These are phyloP conservation scores for Rhododendron molle DNA, from an alignment of 148 eudicot genomes.

Conservation along the genomic window DNA sequence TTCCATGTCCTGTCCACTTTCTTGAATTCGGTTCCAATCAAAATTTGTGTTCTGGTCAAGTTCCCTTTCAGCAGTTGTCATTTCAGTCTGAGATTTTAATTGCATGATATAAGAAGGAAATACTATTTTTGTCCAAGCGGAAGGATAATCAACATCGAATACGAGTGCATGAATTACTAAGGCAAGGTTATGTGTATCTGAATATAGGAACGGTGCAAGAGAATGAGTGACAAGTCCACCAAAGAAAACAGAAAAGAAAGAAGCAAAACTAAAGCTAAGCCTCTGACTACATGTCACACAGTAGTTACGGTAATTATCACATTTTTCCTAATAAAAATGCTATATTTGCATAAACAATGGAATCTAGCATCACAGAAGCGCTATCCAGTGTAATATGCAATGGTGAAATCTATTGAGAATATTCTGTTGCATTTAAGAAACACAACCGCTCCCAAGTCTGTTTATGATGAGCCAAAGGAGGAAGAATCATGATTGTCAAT, in stretches of 20 bases:
- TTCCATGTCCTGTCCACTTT: conserved; percentile 81
- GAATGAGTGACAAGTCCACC: not conserved
- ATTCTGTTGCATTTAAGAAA: not conserved
- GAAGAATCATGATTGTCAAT: not conserved
- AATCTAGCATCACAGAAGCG: not conserved
- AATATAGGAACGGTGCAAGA: not conserved
- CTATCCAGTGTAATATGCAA: not conserved
- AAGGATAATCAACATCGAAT: not conserved
- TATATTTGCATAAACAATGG: not conserved
- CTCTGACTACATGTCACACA: not conserved
- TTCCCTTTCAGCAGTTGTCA: conserved; percentile 99
- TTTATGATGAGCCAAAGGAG: not conserved
- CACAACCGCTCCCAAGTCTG: not conserved
- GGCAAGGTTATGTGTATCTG: not conserved
- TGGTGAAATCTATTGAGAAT: not conserved
- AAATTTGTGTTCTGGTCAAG: conserved; percentile 94
- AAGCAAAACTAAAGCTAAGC: not conserved
- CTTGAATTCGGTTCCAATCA: conserved; percentile 98
- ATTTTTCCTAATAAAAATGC: not conserved
- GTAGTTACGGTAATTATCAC: not conserved
- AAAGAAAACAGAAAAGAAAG: not conserved
- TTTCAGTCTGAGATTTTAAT: conserved; percentile 59
- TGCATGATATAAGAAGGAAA: not conserved
- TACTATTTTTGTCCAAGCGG: not conserved
- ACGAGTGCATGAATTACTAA: not conserved